Base-by-base conservation (phyloP, 1,284 basidiomycete species). In the Fomitopsis schrenkii region DNA sequence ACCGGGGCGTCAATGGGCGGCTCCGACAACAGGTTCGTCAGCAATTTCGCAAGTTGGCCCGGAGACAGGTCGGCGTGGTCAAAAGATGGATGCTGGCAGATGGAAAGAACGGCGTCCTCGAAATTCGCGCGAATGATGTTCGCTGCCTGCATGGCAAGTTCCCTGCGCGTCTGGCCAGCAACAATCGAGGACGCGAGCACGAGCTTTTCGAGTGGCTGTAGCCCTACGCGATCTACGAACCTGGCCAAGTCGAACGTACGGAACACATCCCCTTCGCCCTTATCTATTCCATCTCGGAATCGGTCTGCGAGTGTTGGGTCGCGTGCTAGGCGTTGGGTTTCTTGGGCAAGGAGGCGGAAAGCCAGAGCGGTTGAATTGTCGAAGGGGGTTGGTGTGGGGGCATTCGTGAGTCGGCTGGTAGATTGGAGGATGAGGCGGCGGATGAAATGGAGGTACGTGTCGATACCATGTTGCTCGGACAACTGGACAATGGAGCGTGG, bases 391-490 rank as follows among this genome's bases (percentile, higher is more conserved):
- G 88, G 80, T 8, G 83, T 77, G 54, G 83, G 77, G 35, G 82
- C 75, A 36, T 85, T 79, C 14, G 83, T 72, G 52, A 91, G 82
- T 64, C 90, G 82, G 57, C 84, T 78, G 75, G 90, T 88, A n/a
- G 89, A 90, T 64, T 94, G 90, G 53, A 90, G 86, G 70, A 96
- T 93, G 74, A 97, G 89, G 64, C 95, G 90, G 64, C 95, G 91
- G 67, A 98, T 92, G 79, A 96, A 96, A 77, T 97, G 94, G 63
- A 95, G 85, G 78, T 97, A 97, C 65, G 94, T 96, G 75, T 97
- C 95, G 70, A 94, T 84, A 60, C 94, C 94, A 83, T 97, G 93
- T 73, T 94, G 91, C 72, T 97, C 94, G 65, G 94, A 93, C 69
- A 97, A 85, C 95, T 97, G 64, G 26, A 60, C 35, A 35, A 46